phyloP scores from a whole-genome alignment of 805 yeast genomes.

The Wickerhamiella spandovensis region DNA sequence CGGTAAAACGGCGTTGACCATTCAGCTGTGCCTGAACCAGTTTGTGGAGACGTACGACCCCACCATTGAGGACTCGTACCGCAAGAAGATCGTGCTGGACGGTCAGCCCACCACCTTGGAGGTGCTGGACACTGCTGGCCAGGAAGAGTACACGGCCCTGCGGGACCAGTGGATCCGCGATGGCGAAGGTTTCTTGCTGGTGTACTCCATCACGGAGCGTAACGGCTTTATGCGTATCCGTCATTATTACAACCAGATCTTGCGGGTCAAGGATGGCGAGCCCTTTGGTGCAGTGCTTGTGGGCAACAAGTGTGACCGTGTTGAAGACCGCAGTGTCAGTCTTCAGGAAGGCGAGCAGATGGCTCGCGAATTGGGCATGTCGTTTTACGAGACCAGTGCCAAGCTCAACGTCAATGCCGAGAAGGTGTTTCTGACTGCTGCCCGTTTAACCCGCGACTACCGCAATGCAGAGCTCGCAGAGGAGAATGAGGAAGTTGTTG shows the following conservation, averaged over 20 bases:
- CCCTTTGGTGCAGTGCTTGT: conserved; percentile 72
- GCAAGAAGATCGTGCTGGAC: conserved; percentile 79
- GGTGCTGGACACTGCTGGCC: conserved; percentile 97
- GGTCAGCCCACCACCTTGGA: conserved; percentile 67
- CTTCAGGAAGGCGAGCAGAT: conserved; percentile 73
- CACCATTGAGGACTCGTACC: conserved; percentile 64
- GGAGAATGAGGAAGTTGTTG: conserved; percentile 32
- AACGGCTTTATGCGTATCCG: conserved; percentile 75
- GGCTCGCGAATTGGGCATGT: conserved; percentile 48
- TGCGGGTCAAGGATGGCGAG: conserved; percentile 47
- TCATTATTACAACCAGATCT: conserved; percentile 67
- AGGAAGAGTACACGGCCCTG: conserved; percentile 88
- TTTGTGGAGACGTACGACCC: conserved; percentile 98
- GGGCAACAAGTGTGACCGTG: conserved; percentile 78
- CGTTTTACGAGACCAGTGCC: conserved; percentile 85
- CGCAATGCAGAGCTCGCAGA: conserved; percentile 63
- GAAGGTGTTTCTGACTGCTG: conserved; percentile 52
- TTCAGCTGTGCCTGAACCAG: conserved; percentile 68
- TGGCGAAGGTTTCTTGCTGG: conserved; percentile 86
- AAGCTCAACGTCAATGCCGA: conserved; percentile 85
- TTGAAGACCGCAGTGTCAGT: conserved; percentile 63
- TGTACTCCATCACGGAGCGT: conserved; percentile 76
- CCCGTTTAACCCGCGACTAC: conserved; percentile 65
- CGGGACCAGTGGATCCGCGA: conserved; percentile 91
- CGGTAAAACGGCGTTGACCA: conserved; percentile 93